These are phyloP conservation scores for Rubia peregrina DNA, from an alignment of 305 asterid genomes.

Conservation along the genomic window DNA sequence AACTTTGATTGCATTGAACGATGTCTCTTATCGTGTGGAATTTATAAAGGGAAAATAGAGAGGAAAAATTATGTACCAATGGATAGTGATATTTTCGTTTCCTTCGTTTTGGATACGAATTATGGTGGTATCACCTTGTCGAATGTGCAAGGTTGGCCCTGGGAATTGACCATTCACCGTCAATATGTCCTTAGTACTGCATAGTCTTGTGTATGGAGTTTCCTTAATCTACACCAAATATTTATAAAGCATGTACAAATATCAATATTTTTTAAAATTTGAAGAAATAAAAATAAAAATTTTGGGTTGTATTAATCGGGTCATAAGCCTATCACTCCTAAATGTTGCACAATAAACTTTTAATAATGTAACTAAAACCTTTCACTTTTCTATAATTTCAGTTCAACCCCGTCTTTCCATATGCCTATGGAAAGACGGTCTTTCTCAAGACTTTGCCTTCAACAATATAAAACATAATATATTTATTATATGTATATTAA, in stretches of 20 bases:
- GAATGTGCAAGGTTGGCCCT: conserved; percentile 55
- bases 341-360: no score
- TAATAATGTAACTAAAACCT: no score
- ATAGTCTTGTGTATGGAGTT: conserved; percentile 39
- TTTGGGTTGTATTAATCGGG: no score
- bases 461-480: no score
- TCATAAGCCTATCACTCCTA: no score
- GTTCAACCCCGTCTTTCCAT: no score
- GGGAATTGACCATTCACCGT: conserved; percentile 76
- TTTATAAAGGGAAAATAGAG: not conserved
- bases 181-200: conserved; percentile 53
- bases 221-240: conserved; percentile 38
- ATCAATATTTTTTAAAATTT: not conserved
- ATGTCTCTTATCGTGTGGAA: not conserved
- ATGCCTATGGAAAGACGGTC: no score
- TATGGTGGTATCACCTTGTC: conserved; percentile 48
- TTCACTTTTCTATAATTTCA: no score
- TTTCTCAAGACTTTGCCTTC: no score
- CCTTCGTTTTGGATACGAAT: conserved; percentile 46
- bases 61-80: conserved; percentile 34
- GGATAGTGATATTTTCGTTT: conserved; percentile 51
- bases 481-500: no score
- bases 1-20: no score
- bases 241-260: not conserved
- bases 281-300: no score